Conservation (phyloP, 495 filamentous ascomycete species). For the Parmelia sp. region DNA sequence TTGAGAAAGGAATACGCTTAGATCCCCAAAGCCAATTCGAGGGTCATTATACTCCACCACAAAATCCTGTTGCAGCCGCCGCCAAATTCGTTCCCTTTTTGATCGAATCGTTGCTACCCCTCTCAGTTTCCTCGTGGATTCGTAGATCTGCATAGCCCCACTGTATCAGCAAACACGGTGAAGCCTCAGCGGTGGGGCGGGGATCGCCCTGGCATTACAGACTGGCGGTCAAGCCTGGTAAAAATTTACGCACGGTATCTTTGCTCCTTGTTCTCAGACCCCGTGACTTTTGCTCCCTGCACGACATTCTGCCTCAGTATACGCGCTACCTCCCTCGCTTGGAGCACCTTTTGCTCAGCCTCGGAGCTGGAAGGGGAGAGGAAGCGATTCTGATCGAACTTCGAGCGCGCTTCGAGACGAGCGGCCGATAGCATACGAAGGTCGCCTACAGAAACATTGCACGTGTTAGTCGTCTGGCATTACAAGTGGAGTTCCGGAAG, state of each 20-base stretch:
- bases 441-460: slow-evolving; percentile 51
- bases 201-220: neutral
- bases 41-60: slow-evolving; percentile 15
- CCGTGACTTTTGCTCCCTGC: slow-evolving; percentile 56
- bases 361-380: slow-evolving; percentile 49
- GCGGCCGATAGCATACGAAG: slow-evolving; percentile 58
- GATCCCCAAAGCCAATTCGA: neutral
- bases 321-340: slow-evolving; percentile 76
- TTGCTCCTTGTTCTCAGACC: slow-evolving; percentile 44
- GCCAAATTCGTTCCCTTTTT: slow-evolving; percentile 35
- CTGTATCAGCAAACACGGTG: neutral
- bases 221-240: neutral
- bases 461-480: neutral
- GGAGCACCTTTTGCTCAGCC: slow-evolving; percentile 49
- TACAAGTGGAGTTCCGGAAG: neutral
- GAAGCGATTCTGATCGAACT: slow-evolving; percentile 60
- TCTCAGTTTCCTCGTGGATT: slow-evolving; percentile 86
- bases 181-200: neutral
- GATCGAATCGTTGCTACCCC: slow-evolving; percentile 85
- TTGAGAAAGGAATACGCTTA: neutral
- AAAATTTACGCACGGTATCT: slow-evolving; percentile 55
- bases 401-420: slow-evolving; percentile 57
- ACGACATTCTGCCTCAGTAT: slow-evolving; percentile 82
- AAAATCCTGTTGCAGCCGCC: slow-evolving; percentile 11
- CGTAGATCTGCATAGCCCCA: slow-evolving; percentile 53